Percentiles rank a stretch among this genome's conserved stretches.
phyloP scores from a whole-genome alignment of 179 eudicot genomes.

The Amaranthus tricolor region DNA sequence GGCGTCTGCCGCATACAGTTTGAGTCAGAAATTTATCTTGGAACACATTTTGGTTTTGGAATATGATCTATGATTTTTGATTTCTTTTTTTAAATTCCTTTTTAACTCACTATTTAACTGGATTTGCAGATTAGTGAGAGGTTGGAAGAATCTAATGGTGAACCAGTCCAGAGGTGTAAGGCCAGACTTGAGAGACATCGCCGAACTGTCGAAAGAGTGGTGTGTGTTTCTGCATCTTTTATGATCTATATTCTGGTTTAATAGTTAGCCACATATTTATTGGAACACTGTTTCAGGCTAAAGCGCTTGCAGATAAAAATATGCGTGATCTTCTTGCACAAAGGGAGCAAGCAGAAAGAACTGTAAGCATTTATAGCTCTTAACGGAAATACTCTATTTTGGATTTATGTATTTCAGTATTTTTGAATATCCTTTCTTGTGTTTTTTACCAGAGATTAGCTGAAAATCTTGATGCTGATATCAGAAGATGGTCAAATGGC shows the following conservation, averaged over 20 bases:
- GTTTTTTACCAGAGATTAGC: conserved; percentile 65
- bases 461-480: conserved; percentile 88
- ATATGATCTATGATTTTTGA: too few relatives aligned
- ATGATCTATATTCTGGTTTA: background rate
- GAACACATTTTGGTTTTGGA: too few relatives aligned
- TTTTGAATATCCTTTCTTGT: conserved; percentile 11
- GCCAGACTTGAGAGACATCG: conserved; percentile 89
- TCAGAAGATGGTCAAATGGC: conserved; percentile 94
- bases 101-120: conserved; percentile 11
- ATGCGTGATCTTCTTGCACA: conserved; percentile 82
- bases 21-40: too few relatives aligned
- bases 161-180: conserved; percentile 75
- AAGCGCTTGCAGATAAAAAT: conserved; percentile 95
- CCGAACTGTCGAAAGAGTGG: conserved; percentile 94
- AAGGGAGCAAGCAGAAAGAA: conserved; percentile 92
- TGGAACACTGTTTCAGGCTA: conserved; percentile 57
- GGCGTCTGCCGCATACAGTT: too few relatives aligned
- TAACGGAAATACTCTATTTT: background rate
- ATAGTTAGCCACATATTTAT: conserved; percentile 12
- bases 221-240: conserved; percentile 35
- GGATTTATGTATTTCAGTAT: background rate
- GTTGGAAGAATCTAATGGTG: conserved; percentile 45
- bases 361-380: conserved; percentile 40
- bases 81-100: background rate
- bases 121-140: conserved; percentile 40